Base-by-base conservation (phyloP, 768 basidiomycete species). In the Dioszegia hungarica region DNA sequence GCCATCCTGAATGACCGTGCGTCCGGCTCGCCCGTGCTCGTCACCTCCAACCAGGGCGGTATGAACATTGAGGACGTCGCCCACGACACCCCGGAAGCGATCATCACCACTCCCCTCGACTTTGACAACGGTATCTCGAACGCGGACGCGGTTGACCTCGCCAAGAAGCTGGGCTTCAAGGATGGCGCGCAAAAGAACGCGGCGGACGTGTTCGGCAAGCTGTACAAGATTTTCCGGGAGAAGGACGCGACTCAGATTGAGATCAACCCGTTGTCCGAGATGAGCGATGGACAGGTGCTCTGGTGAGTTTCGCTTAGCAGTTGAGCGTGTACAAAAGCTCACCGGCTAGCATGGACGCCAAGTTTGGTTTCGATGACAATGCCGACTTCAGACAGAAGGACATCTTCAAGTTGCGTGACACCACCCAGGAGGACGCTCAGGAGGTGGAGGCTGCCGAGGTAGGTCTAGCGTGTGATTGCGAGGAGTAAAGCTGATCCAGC, bases 11-110 rank as follows among this genome's bases (percentile, higher is more conserved):
- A 97, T 72, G 95, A 99, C 81, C 89, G 95, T 64, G 84, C 83
- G 14, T 80, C 86, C 5, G 86, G 90, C 59, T 87, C 89, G 14
- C 89, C 91, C 40, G 95, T 97, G 28, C 83, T 99, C 44, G 94
- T 99, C 52, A 86, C 86, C 19, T 98, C 95, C 40, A 82, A 82
- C 19, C 92, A 97, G 74, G 95, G 95, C 54, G 95, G 95, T 56
- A 99, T 99, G 95, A 98, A 98, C 71, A 99, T 99, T 72, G 95
- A 99, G 77, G 95, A 99, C 70, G 95, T 99, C 44, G 95, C 95
- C 25, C 89, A 90, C 28, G 90, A 93, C 66, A 90, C 95, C 71
- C 95, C 95, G 33, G 79, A 80, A 34, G 89, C 95, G 37, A 98
- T 99, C 77, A 90, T 98, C 70, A 98, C 93, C 43, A 92, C 88